phyloP scores from a whole-genome alignment of 2,329 filamentous ascomycete species.

The Epichloe sp. region DNA sequence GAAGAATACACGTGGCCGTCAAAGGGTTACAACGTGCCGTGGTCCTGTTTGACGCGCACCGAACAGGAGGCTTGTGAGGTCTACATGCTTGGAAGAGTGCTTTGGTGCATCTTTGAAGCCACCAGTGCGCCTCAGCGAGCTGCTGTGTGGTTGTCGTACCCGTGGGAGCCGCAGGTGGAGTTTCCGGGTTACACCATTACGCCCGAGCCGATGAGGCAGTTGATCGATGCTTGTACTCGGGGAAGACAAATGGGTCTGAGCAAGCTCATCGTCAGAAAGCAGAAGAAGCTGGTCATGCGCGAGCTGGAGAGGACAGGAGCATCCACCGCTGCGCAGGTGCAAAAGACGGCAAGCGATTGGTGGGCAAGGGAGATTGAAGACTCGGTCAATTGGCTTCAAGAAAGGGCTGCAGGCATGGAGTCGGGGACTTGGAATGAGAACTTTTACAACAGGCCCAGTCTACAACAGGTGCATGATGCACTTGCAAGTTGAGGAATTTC shows the following conservation, averaged over 20 bases:
- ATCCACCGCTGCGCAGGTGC: conserved; percentile 23
- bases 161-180: conserved; percentile 39
- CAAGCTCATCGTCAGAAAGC: conserved; percentile 29
- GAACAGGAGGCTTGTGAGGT: conserved; percentile 47
- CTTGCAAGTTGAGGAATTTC: conserved; percentile 12
- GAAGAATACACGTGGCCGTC: conserved; percentile 35
- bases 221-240: conserved; percentile 39
- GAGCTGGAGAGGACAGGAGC: conserved; percentile 17
- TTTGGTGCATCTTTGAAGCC: conserved; percentile 52
- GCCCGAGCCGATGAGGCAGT: conserved; percentile 28
- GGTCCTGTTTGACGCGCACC: conserved; percentile 34
- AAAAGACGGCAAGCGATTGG: conserved; percentile 28
- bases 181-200: conserved; percentile 40
- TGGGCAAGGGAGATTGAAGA: conserved; percentile 34
- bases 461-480: conserved; percentile 28
- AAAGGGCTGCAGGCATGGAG: conserved; percentile 25
- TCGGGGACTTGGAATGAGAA: conserved; percentile 36
- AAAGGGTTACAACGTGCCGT: conserved; percentile 41
- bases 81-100: conserved; percentile 47
- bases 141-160: conserved; percentile 46
- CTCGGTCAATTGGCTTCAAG: conserved; percentile 33
- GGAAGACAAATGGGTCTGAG: conserved; percentile 33
- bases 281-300: conserved; percentile 33
- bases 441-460: conserved; percentile 33
- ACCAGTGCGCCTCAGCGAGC: conserved; percentile 43